Base-by-base conservation (phyloP, 176 grass and related monocot species). In the Oryza australiensis region DNA sequence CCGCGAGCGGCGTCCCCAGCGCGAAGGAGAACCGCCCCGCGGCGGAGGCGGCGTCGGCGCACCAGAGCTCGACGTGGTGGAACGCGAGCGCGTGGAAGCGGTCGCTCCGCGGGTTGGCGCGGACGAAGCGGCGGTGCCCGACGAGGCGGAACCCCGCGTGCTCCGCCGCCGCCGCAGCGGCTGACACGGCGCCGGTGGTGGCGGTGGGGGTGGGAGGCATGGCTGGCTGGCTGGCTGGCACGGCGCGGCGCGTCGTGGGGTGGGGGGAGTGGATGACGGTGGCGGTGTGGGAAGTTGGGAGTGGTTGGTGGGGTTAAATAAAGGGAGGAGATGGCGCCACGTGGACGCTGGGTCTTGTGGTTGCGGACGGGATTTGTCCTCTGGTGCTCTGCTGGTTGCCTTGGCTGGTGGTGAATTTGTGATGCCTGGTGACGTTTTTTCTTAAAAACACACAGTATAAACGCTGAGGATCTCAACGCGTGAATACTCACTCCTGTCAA, bases 41-140 rank as follows among this genome's bases (percentile, higher is more conserved):
- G 35, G 86, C 78, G 26, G 78, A 77, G 22, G 95, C 79, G 0
- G 95, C 90, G 84, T 93, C 90, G 12, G 83, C 53, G 82, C 90
- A 85, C 95, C 95, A 98, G 68, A 98, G 87, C 88, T 98, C 95
- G 32, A 95, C 70, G 72, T 98, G 95, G 88, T 98, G 95, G 89
- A 98, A 91, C 16, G 86, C 9, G 5, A 92, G 82, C 32, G 87
- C 85, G 20, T 55, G 76, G 84, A 98, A 95, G 34, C 76, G 88
- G 84, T 98, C 93, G 32, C 69, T 84, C 8, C 85, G 85, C 30
- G 90, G 90, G 65, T 82, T 82, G 26, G 41, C 7, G 68, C 80
- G 80, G 26, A 82, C 53, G 18, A 73, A 40, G 8, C 53, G 53
- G 26, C 26, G 10, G 38, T 45, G 69, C 0, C 69, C 3, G 51